Evolutionary conservation across 2,329 filamentous ascomycete species (phyloP).

Genomic region (Apiospora koreana): DNA sequence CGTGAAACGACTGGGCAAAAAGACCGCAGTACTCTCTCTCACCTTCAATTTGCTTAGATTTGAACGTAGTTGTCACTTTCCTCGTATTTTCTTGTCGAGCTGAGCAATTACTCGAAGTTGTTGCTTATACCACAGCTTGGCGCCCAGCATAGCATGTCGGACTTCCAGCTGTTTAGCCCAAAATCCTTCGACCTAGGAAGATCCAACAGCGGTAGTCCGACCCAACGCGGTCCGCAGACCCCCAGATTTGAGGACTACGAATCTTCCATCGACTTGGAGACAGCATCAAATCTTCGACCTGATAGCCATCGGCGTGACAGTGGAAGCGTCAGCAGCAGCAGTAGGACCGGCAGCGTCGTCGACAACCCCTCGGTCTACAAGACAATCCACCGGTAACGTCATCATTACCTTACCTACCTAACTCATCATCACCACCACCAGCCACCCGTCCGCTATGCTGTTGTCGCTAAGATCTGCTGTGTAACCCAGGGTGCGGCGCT

Average conservation of each 20-base stretch:
- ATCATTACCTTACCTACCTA: background rate
- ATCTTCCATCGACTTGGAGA: constrained; percentile 11
- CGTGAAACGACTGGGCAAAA: background rate
- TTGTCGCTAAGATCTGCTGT: background rate
- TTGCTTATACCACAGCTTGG: background rate
- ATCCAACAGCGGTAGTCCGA: background rate
- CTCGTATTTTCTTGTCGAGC: background rate
- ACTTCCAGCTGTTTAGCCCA: background rate
- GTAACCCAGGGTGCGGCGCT: constrained; percentile 23
- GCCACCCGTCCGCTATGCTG: background rate
- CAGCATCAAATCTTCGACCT: background rate
- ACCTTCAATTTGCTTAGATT: background rate
- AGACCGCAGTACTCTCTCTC: background rate
- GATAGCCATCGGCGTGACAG: background rate
- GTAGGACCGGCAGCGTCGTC: background rate
- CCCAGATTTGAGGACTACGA: constrained; percentile 2
- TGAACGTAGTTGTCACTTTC: too few relatives aligned
- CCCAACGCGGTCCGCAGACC: background rate
- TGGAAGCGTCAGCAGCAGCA: background rate
- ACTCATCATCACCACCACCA: too few relatives aligned
- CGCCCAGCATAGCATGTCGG: constrained; percentile 1
- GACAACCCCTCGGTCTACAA: constrained; percentile 23
- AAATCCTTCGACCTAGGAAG: background rate
- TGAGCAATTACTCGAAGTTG: background rate
- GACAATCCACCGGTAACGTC: constrained; percentile 28